phyloP scores from a whole-genome alignment of 2,329 filamentous ascomycete species.

The Cytospora piceicola region DNA sequence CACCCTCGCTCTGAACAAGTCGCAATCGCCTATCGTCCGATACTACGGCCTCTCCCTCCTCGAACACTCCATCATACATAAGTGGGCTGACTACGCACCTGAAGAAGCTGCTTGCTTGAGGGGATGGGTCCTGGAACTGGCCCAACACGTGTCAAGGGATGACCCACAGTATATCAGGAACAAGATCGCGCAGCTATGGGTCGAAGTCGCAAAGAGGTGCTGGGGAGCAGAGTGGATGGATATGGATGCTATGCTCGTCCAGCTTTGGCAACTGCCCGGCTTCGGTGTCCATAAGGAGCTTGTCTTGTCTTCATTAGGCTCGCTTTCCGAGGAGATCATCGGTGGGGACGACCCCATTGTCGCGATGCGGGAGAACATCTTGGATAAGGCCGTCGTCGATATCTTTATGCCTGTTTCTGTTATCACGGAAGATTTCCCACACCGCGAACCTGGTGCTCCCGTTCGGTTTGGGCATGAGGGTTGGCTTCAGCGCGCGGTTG shows the following conservation, averaged over 20 bases:
- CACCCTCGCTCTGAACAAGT: constrained; percentile 73
- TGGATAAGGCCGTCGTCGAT: constrained; percentile 90
- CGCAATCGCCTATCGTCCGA: constrained; percentile 79
- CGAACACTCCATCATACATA: constrained; percentile 86
- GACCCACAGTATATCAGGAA: constrained; percentile 87
- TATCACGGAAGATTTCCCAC: constrained; percentile 75
- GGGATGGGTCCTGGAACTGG: constrained; percentile 78
- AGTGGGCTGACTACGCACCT: constrained; percentile 73
- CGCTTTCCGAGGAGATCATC: constrained; percentile 92
- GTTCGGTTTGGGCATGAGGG: constrained; percentile 81
- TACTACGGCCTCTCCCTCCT: constrained; percentile 93
- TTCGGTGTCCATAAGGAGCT: constrained; percentile 75
- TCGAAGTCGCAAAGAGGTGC: constrained; percentile 87
- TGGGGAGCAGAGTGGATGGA: constrained; percentile 95
- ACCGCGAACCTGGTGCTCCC: constrained; percentile 67
- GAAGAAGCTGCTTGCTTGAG: constrained; percentile 72
- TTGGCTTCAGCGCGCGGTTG: constrained; percentile 80
- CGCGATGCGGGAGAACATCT: constrained; percentile 76
- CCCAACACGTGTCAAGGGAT: constrained; percentile 68
- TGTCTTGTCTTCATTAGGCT: constrained; percentile 86
- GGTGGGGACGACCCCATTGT: constrained; percentile 87
- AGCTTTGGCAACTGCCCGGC: constrained; percentile 76
- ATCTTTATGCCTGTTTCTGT: constrained; percentile 84
- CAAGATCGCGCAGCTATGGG: constrained; percentile 94
- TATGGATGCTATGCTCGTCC: constrained; percentile 84